A percentile compares a stretch with the other conserved stretches of the same genome.
These are phyloP conservation scores for Pleurotus salmoneostramineus DNA, from an alignment of 768 basidiomycete species.

Conservation along the genomic window DNA sequence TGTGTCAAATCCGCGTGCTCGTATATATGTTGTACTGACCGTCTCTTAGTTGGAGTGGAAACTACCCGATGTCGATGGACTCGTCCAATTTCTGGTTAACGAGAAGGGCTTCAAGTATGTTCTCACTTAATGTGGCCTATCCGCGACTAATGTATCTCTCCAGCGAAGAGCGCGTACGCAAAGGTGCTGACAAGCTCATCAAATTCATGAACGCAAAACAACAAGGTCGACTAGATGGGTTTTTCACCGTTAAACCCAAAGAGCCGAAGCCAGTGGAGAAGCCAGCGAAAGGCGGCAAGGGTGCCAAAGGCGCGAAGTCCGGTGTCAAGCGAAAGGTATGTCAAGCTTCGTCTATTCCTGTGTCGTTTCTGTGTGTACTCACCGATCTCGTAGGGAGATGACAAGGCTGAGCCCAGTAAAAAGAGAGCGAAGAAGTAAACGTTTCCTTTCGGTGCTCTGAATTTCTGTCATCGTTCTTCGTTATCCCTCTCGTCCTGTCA, in stretches of 20 bases:
- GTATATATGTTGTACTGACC: background rate
- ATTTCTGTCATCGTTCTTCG: too few relatives aligned
- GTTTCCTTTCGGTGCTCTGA: background rate
- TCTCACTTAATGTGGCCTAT: background rate
- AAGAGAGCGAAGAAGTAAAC: conserved; percentile 34
- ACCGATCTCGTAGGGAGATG: conserved; percentile 27
- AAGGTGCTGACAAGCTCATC: conserved; percentile 88
- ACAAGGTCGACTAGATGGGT: conserved; percentile 94
- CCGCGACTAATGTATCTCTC: background rate
- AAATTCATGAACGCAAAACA: conserved; percentile 89
- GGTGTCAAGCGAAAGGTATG: conserved; percentile 52
- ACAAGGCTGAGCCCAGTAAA: conserved; percentile 39
- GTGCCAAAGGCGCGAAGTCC: conserved; percentile 26
- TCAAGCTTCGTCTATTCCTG: background rate
- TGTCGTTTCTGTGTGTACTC: background rate
- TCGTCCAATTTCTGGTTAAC: conserved; percentile 88
- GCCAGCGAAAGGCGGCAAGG: conserved; percentile 5
- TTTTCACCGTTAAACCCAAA: conserved; percentile 77
- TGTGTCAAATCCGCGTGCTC: conserved; percentile 8
- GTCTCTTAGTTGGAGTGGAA: conserved; percentile 84
- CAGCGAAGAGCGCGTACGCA: conserved; percentile 95
- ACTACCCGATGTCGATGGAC: conserved; percentile 86
- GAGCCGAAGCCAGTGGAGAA: conserved; percentile 34
- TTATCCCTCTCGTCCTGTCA: too few relatives aligned
- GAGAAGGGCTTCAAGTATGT: conserved; percentile 97